Evolutionary conservation across 495 filamentous ascomycete species (phyloP).

Genomic region (Talaromyces adpressus): DNA sequence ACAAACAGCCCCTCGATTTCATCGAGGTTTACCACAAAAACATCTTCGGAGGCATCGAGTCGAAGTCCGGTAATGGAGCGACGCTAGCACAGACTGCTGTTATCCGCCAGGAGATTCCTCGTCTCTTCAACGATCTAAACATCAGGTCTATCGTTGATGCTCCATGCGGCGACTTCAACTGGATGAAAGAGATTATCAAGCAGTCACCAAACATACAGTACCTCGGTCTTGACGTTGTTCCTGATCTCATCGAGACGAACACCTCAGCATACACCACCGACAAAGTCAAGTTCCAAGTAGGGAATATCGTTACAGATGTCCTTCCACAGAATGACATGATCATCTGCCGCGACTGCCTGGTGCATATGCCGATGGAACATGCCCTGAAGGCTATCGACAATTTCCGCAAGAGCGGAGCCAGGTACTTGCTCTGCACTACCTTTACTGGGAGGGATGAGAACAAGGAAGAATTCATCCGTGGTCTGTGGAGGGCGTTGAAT

Average conservation of each 20-base stretch:
- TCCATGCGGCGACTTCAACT: neutral
- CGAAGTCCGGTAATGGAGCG: neutral
- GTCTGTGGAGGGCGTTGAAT: neutral
- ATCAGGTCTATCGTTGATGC: neutral
- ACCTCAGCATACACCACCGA: neutral
- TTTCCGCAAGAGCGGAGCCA: neutral
- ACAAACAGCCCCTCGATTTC: neutral
- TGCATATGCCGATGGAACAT: neutral
- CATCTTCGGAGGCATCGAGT: neutral
- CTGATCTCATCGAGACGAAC: neutral
- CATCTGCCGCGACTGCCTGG: neutral
- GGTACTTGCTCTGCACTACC: neutral
- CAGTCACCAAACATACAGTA: neutral
- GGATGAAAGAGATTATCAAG: neutral
- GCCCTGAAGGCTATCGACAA: neutral
- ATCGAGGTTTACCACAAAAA: neutral
- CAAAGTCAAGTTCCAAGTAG: neutral
- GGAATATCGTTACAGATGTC: neutral
- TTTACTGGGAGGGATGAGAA: neutral
- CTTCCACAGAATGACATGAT: neutral
- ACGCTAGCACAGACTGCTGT: neutral
- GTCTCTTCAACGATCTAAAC: neutral
- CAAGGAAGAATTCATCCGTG: neutral
- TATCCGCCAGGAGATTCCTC: neutral
- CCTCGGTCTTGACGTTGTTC: neutral